A percentile compares a stretch with the other conserved stretches of the same genome.
These are phyloP conservation scores for Colletotrichum cuscutae DNA, from an alignment of 2,329 filamentous ascomycete species.

Conservation along the genomic window DNA sequence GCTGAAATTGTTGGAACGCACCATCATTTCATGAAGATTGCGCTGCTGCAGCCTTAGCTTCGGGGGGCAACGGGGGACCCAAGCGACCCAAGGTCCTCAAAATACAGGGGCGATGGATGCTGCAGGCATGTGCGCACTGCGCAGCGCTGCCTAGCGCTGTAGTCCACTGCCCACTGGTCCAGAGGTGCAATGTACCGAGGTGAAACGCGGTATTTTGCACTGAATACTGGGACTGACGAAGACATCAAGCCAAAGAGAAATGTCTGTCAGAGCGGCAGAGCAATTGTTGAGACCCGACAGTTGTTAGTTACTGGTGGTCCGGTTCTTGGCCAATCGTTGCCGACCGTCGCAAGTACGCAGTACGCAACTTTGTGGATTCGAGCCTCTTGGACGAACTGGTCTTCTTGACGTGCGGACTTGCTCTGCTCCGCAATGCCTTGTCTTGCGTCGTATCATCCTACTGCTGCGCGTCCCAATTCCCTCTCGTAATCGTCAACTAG, in stretches of 20 bases:
- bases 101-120: constrained; percentile 2
- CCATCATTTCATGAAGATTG: constrained; percentile 21
- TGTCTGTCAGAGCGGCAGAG: too few relatives aligned
- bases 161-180: neutral
- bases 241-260: neutral
- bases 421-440: constrained; percentile 14
- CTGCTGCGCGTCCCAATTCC: neutral
- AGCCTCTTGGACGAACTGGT: neutral
- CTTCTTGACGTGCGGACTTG: constrained; percentile 1
- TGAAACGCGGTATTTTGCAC: neutral
- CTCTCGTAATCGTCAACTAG: constrained; percentile 5
- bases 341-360: neutral
- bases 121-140: neutral
- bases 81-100: neutral
- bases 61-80: neutral
- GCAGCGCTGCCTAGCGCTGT: neutral
- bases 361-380: neutral
- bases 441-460: neutral
- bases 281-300: neutral
- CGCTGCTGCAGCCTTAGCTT: constrained; percentile 19
- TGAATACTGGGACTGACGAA: neutral
- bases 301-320: neutral
- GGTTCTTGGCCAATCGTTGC: neutral
- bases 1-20: constrained; percentile 32
- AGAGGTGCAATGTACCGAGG: neutral